Evolutionary conservation across 2,329 filamentous ascomycete genomes (phyloP).

Genomic region (Aspergillus melleus): DNA sequence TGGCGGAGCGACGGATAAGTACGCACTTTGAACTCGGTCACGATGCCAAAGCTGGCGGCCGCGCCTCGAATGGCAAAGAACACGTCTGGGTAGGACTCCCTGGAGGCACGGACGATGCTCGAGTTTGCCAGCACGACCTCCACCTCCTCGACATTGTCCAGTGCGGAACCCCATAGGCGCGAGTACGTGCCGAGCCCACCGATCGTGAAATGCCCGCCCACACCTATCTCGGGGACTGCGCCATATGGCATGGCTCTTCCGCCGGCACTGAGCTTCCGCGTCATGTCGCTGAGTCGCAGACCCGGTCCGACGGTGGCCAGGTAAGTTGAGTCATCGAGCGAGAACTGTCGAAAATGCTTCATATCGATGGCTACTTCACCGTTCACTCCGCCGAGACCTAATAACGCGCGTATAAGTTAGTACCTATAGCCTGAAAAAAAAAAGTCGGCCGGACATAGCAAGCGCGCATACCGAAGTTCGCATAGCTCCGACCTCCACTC

Average conservation of each 20-base stretch:
- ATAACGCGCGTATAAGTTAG: too few species aligned
- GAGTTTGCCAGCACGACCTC: constrained; percentile 49
- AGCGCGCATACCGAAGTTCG: constrained; percentile 43
- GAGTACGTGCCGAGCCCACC: constrained; percentile 43
- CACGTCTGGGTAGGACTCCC: constrained; percentile 30
- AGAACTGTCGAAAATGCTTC: constrained; percentile 32
- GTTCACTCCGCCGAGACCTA: constrained; percentile 31
- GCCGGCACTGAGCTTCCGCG: constrained; percentile 29
- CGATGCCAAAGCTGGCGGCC: constrained; percentile 38
- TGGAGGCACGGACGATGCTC: constrained; percentile 32
- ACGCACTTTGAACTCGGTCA: constrained; percentile 40
- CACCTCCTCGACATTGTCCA: constrained; percentile 51
- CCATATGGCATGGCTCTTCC: constrained; percentile 41
- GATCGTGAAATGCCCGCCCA: constrained; percentile 44
- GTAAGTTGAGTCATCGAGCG: constrained; percentile 30
- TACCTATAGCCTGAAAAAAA: too few species aligned
- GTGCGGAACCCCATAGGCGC: constrained; percentile 51
- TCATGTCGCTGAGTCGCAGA: constrained; percentile 33
- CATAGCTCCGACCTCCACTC: constrained; percentile 57
- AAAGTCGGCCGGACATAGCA: too few species aligned
- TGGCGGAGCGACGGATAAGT: constrained; percentile 38
- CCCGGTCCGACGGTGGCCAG: constrained; percentile 38
- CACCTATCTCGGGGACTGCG: constrained; percentile 40
- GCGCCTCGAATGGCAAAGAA: constrained; percentile 41
- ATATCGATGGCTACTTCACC: constrained; percentile 33